Conservation (phyloP, 2,329 filamentous ascomycete genomes). For the Pseudophaeomoniella oleicola region DNA sequence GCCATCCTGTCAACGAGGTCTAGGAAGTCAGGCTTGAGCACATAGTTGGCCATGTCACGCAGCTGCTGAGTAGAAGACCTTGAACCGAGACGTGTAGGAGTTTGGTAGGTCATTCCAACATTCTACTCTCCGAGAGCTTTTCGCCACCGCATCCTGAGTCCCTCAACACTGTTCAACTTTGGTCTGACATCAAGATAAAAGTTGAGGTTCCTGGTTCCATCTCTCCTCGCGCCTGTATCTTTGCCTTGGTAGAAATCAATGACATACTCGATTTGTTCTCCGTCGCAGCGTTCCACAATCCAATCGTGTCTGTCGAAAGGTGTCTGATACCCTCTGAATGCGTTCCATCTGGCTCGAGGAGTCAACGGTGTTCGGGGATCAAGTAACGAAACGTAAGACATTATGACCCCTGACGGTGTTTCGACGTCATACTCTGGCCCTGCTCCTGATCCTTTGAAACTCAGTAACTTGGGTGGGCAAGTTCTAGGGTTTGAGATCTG, state of each 20-base stretch:
- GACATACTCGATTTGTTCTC: slow-evolving; percentile 67
- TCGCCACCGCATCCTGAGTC: slow-evolving; percentile 41
- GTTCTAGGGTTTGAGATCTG: slow-evolving; percentile 33
- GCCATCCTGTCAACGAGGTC: no score
- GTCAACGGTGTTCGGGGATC: slow-evolving; percentile 50
- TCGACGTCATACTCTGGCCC: slow-evolving; percentile 16
- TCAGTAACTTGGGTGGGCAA: slow-evolving; percentile 56
- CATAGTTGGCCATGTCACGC: no score
- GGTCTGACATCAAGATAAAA: slow-evolving; percentile 53
- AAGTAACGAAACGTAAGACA: slow-evolving; percentile 1
- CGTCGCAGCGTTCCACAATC: slow-evolving; percentile 83
- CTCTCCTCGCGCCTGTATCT: slow-evolving; percentile 28
- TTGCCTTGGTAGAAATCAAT: slow-evolving; percentile 93
- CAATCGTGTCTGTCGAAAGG: slow-evolving; percentile 97
- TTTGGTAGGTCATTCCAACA: no score
- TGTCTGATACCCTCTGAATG: slow-evolving; percentile 69
- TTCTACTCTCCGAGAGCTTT: slow-evolving; percentile 18
- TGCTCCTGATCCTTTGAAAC: slow-evolving; percentile 54
- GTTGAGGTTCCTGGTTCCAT: slow-evolving; percentile 33
- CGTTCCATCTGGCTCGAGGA: slow-evolving; percentile 71
- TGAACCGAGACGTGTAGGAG: no score
- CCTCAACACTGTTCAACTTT: slow-evolving; percentile 50
- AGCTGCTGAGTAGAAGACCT: no score
- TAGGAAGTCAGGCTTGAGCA: no score
- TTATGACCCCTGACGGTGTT: background rate